Evolutionary conservation across 495 filamentous ascomycete genomes (phyloP), one percentile per base, ranked within the genome.

Genomic region (Penicillium fimorum): DNA sequence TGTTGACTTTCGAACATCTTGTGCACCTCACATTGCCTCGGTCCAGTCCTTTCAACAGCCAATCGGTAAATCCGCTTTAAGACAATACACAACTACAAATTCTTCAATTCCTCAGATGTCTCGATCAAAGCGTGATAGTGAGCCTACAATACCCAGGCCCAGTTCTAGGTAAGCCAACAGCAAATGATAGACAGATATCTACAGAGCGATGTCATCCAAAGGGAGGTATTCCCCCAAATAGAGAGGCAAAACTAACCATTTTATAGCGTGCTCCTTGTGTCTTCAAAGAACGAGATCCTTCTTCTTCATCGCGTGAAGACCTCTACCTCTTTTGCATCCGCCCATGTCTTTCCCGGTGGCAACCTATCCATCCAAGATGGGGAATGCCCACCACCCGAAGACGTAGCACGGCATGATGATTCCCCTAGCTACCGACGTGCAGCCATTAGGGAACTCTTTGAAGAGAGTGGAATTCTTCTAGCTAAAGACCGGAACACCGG

Each of bases 311-410:
- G 94, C 50, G 90, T 96, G 12, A 77, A 85, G 47, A 88, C 84
- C 1, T 93, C 91, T 3, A 83, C 80, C 6, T 87, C 91, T 22
- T 98, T 97, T 59, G 82, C 94, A 13, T 93, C 89, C 0, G 93
- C 92, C 0, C 92, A 97, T 66, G 94, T 98, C 54, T 98, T 98
- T 63, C 94, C 94, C 0, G 94, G 94, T n/a, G 94, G 94, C 0
- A 92, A 94, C 58, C 74, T 95, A 8, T 88, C 87, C 0, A 50
- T 72, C 0, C 81, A 83, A 41, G 91, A 96, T 55, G 90, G 86
- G 8, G 57, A 71, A 0, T 76, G 85, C 27, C 83, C 84, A 6
- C 63, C 69, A 0, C 65, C 76, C 0, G 64, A 63, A 7, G 74
- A 78, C 35, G 58, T 63, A 0, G 67, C 68, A n/a, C 66, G 84